Percentiles rank a stretch among this genome's conserved stretches.
These are phyloP conservation scores for Acacia melanoxylon DNA, from an alignment of 306 rosid genomes.

Conservation along the genomic window DNA sequence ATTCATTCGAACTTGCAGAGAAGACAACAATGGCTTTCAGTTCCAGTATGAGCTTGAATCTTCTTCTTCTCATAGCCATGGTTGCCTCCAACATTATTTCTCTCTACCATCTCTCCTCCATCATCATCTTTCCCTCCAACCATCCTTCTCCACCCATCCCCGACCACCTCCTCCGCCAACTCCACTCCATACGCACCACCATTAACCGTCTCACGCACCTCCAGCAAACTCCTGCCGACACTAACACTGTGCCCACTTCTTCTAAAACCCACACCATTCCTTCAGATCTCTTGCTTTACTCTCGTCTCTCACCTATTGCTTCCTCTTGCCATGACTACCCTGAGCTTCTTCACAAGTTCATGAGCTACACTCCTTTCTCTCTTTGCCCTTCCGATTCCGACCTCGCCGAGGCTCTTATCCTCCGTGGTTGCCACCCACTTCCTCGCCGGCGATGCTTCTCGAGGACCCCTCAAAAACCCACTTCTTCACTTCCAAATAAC, in stretches of 20 bases:
- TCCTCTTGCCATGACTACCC: conserved; percentile 84
- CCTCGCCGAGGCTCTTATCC: conserved; percentile 63
- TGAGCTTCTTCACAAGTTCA: conserved; percentile 73
- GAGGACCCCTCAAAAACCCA: conserved; percentile 61
- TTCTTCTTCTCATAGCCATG: conserved; percentile 83
- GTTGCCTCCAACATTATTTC: conserved; percentile 95
- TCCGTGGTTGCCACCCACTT: conserved; percentile 96
- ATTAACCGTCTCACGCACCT: conserved; percentile 90
- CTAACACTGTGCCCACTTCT: neutral
- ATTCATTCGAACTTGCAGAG: neutral
- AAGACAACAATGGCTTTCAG: conserved; percentile 65
- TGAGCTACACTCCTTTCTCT: conserved; percentile 77
- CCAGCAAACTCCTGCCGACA: conserved; percentile 31
- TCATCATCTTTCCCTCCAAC: conserved; percentile 54
- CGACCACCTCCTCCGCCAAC: conserved; percentile 79
- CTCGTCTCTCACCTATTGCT: conserved; percentile 75
- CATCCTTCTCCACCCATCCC: conserved; percentile 55
- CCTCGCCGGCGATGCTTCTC: conserved; percentile 96
- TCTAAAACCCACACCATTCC: conserved; percentile 43
- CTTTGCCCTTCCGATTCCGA: conserved; percentile 74
- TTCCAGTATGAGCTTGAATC: conserved; percentile 75
- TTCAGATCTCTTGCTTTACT: conserved; percentile 77
- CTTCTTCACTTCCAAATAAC: conserved; percentile 48
- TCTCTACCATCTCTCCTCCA: conserved; percentile 87
- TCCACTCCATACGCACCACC: conserved; percentile 94